A percentile compares a stretch with the other conserved stretches of the same genome.
Conservation (phyloP, 345 rosid genomes). For the Eucalyptus brandiana region DNA sequence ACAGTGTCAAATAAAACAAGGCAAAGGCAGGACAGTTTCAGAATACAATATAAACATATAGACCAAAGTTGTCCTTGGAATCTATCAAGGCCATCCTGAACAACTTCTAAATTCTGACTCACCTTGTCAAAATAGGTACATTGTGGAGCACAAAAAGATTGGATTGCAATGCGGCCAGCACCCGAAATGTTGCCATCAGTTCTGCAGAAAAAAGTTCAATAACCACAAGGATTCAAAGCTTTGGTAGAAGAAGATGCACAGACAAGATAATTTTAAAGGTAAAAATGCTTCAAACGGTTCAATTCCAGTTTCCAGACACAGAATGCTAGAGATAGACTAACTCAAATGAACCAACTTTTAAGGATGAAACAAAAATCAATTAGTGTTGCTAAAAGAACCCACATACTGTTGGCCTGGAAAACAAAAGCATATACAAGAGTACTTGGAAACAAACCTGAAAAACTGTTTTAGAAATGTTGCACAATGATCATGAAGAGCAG, state of each 20-base stretch:
- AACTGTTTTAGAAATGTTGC: slow-evolving; percentile 53
- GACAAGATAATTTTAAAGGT: not conserved
- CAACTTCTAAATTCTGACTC: not conserved
- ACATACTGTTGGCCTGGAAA: not conserved
- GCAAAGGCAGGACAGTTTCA: not conserved
- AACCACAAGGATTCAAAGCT: not conserved
- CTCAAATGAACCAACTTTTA: not conserved
- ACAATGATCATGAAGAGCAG: slow-evolving; percentile 40
- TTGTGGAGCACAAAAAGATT: slow-evolving; percentile 83
- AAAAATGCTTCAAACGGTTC: not conserved
- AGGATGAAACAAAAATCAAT: not conserved
- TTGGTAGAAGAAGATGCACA: not conserved
- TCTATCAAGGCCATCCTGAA: not conserved
- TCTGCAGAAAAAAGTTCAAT: not conserved
- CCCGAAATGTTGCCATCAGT: slow-evolving; percentile 27
- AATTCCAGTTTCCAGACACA: not conserved
- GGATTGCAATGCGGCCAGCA: slow-evolving; percentile 72
- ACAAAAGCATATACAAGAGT: not conserved
- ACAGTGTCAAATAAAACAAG: not conserved
- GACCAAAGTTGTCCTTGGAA: not conserved
- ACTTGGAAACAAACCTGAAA: slow-evolving; percentile 27
- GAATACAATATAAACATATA: not conserved
- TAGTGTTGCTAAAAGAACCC: not conserved
- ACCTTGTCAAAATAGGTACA: slow-evolving; percentile 67
- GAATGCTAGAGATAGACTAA: not conserved